Evolutionary conservation across 371 early-diverging fungal species (phyloP).

Genomic region (Circinella umbellata): DNA sequence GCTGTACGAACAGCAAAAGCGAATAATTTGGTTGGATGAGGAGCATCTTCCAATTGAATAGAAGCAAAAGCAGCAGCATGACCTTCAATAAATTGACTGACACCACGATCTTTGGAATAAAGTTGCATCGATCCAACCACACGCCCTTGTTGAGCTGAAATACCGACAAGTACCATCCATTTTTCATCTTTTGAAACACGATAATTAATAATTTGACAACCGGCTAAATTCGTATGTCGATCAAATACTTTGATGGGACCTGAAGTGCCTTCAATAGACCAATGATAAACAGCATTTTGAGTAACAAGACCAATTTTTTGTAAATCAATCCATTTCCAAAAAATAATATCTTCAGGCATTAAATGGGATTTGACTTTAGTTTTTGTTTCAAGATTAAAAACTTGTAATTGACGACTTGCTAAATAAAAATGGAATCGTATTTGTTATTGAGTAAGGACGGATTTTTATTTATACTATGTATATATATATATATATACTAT

Average conservation of each 20-base stretch:
- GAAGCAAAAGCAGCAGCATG: conserved; percentile 97
- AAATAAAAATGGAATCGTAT: too few relatives aligned
- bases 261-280: conserved; percentile 94
- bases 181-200: conserved; percentile 87
- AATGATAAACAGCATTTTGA: conserved; percentile 89
- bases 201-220: conserved; percentile 95
- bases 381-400: conserved; percentile 95
- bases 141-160: conserved; percentile 87
- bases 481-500: too few relatives aligned
- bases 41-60: conserved; percentile 78
- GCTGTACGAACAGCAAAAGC: conserved; percentile 90
- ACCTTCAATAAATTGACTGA: conserved; percentile 96
- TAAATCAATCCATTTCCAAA: conserved; percentile 95
- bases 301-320: conserved; percentile 94
- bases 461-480: too few relatives aligned
- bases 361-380: conserved; percentile 91
- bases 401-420: conserved; percentile 93
- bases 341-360: conserved; percentile 94
- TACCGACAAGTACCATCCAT: conserved; percentile 95
- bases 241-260: conserved; percentile 93
- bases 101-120: conserved; percentile 89
- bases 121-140: conserved; percentile 97
- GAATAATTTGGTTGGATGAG: conserved; percentile 86
- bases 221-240: conserved; percentile 80
- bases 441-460: too few relatives aligned